Evolutionary conservation across 306 rosid genomes (phyloP).

Genomic region (Dryas octopetala): DNA sequence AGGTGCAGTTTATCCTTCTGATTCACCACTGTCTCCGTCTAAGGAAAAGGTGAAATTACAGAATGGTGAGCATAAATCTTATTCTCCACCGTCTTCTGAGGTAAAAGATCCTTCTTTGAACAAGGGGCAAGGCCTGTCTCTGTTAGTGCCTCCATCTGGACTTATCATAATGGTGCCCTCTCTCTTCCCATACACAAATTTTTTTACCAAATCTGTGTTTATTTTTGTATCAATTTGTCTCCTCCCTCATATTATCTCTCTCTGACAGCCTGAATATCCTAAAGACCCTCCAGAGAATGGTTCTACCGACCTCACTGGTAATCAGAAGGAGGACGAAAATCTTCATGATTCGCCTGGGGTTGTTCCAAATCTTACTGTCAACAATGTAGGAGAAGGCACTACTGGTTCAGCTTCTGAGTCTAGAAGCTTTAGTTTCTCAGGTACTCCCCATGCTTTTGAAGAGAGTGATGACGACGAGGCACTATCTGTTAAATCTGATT

Average conservation of each 20-base stretch:
- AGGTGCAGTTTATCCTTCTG: slow-evolving; percentile 34
- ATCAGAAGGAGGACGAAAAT: slow-evolving; percentile 26
- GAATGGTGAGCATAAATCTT: slow-evolving; percentile 17
- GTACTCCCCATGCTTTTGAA: slow-evolving; percentile 32
- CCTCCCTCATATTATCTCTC: slow-evolving; percentile 20
- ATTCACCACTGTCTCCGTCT: slow-evolving; percentile 44
- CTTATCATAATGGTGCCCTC: slow-evolving; percentile 38
- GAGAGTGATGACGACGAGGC: slow-evolving; percentile 62
- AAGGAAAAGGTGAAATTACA: slow-evolving; percentile 36
- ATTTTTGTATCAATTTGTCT: not conserved
- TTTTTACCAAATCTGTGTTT: not conserved
- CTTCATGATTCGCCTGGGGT: slow-evolving; percentile 20
- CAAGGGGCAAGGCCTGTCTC: slow-evolving; percentile 13
- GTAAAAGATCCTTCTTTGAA: slow-evolving; percentile 26
- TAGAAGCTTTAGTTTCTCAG: slow-evolving; percentile 50
- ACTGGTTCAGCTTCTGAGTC: slow-evolving; percentile 36
- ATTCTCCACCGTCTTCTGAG: slow-evolving; percentile 14
- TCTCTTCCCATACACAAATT: slow-evolving; percentile 4
- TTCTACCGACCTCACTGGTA: not conserved
- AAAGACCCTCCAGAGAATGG: slow-evolving; percentile 32
- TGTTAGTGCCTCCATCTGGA: slow-evolving; percentile 29
- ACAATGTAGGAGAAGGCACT: slow-evolving; percentile 26
- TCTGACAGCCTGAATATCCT: slow-evolving; percentile 44
- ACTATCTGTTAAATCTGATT: slow-evolving; percentile 49
- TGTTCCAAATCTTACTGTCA: slow-evolving; percentile 33